These are phyloP conservation scores for Berberis vulgaris DNA, from an alignment of 164 flowering plant genomes.

Conservation along the genomic window DNA sequence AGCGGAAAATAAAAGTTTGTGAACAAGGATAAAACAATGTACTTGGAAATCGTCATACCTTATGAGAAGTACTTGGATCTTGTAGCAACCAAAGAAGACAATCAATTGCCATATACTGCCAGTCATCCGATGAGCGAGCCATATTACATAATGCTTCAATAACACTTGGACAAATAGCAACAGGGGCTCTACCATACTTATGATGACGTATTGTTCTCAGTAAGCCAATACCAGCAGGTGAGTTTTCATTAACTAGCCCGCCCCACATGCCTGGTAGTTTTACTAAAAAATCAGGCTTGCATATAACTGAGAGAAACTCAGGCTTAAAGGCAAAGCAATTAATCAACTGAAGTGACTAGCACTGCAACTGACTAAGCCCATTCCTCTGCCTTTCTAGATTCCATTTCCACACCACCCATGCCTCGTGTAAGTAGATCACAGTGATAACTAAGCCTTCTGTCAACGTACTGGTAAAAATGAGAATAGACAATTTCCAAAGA, in stretches of 20 bases:
- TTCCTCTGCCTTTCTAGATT: slow-evolving; percentile 97
- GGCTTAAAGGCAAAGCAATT: slow-evolving; percentile 96
- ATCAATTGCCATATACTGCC: slow-evolving; percentile 98
- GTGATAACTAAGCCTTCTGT: slow-evolving; percentile 80
- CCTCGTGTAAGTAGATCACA: slow-evolving; percentile 99
- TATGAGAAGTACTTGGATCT: slow-evolving; percentile 72
- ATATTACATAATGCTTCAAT: slow-evolving; percentile 86
- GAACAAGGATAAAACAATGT: neutral
- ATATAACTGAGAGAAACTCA: slow-evolving; percentile 81
- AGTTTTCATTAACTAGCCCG: slow-evolving; percentile 96
- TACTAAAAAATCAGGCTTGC: slow-evolving; percentile 79
- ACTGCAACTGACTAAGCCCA: slow-evolving; percentile 99
- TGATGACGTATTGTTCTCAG: slow-evolving; percentile 89
- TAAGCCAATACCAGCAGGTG: slow-evolving; percentile 97
- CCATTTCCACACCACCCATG: slow-evolving; percentile 99
- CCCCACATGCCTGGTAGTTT: slow-evolving; percentile 99
- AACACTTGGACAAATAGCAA: slow-evolving; percentile 71
- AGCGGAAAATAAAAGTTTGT: neutral
- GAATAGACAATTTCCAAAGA: slow-evolving; percentile 91
- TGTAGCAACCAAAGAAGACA: slow-evolving; percentile 98
- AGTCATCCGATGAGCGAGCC: slow-evolving; percentile 97
- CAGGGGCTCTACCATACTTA: slow-evolving; percentile 84
- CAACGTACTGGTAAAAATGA: slow-evolving; percentile 81
- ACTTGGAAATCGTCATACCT: slow-evolving; percentile 33
- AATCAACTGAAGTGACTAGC: slow-evolving; percentile 98